Evolutionary conservation across 441 rosid genomes (phyloP).

Genomic region (Pelargonium citronellum): DNA sequence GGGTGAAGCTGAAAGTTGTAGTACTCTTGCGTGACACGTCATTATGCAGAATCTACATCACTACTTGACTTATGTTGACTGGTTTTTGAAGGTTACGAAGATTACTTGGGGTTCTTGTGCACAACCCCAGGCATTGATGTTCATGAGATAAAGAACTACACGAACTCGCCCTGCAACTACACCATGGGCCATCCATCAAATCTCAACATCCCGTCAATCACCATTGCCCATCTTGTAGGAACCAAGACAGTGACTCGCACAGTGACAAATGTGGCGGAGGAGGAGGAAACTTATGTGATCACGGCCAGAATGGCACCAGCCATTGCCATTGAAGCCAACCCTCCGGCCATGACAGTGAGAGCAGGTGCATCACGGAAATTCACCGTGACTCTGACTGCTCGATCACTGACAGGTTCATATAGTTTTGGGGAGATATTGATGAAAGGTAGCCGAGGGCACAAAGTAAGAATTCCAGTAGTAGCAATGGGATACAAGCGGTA

Average conservation of each 20-base stretch:
- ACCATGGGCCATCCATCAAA: conserved; percentile 19
- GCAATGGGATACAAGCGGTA: conserved; percentile 22
- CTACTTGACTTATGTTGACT: background rate
- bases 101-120: conserved; percentile 28
- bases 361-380: conserved; percentile 21
- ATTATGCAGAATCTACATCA: background rate
- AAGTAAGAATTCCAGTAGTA: conserved; percentile 27
- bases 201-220: background rate
- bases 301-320: conserved; percentile 9
- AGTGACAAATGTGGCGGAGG: background rate
- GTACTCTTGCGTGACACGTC: no score
- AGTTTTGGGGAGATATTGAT: conserved; percentile 23
- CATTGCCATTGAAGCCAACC: conserved; percentile 23
- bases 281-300: background rate
- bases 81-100: conserved; percentile 1
- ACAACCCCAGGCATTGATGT: conserved; percentile 25
- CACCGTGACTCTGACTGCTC: conserved; percentile 16
- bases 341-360: conserved; percentile 21
- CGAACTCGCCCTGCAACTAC: conserved; percentile 22
- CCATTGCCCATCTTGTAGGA: conserved; percentile 16
- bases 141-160: conserved; percentile 24
- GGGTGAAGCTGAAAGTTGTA: background rate
- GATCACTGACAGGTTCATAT: conserved; percentile 20
- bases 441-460: conserved; percentile 24
- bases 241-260: conserved; percentile 15